phyloP scores from a whole-genome alignment of 1,284 basidiomycete species.

The Moniliophthora roreri region DNA sequence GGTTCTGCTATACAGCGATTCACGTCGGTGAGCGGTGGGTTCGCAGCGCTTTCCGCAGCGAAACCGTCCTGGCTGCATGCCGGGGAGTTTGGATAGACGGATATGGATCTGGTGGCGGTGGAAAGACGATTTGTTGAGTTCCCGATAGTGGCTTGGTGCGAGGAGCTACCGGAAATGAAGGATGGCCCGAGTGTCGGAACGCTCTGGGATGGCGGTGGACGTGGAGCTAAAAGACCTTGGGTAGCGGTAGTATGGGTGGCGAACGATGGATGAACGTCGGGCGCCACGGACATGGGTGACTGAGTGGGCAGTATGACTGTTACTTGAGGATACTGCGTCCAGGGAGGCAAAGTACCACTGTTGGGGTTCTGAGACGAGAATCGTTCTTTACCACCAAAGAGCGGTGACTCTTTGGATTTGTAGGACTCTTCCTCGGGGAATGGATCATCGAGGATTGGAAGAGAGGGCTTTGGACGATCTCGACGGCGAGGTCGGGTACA shows the following conservation, averaged over 20 bases:
- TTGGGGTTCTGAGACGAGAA: conserved; percentile 46
- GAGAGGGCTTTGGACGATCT: conserved; percentile 59
- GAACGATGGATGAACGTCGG: background rate
- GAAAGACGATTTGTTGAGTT: conserved; percentile 63
- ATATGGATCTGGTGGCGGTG: conserved; percentile 65
- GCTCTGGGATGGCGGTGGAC: conserved; percentile 13
- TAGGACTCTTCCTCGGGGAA: conserved; percentile 42
- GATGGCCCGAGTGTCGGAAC: conserved; percentile 13
- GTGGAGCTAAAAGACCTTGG: conserved; percentile 5
- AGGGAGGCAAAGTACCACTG: conserved; percentile 48
- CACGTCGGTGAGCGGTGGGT: conserved; percentile 5
- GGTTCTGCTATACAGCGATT: conserved; percentile 20
- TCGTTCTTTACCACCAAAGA: conserved; percentile 73
- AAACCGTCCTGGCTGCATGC: conserved; percentile 20
- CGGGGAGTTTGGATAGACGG: conserved; percentile 51
- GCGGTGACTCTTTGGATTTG: conserved; percentile 59
- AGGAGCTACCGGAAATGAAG: conserved; percentile 19
- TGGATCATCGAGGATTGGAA: conserved; percentile 63
- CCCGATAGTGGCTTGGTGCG: conserved; percentile 28
- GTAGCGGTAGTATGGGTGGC: background rate
- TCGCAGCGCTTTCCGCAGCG: conserved; percentile 27
- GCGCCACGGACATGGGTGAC: background rate
- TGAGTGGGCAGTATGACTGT: conserved; percentile 17
- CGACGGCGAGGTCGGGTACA: conserved; percentile 49
- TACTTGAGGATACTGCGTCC: conserved; percentile 62